These are phyloP conservation scores for Sclerotinia nivalis DNA, from an alignment of 2,329 filamentous ascomycete species.

Conservation along the genomic window DNA sequence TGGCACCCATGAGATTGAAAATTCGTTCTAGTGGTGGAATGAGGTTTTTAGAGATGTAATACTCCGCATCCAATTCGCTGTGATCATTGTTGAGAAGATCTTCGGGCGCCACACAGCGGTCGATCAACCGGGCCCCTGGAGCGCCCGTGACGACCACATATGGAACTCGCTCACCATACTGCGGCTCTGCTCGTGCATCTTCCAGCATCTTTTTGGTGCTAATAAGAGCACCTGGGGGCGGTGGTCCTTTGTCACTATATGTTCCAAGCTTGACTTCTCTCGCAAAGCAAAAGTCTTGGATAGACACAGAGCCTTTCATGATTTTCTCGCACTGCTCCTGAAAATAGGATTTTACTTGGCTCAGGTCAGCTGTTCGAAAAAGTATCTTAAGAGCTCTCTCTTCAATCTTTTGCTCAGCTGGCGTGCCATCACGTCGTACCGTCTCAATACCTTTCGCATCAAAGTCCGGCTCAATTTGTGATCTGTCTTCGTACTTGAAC, in stretches of 20 bases:
- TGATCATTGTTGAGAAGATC: slow-evolving; percentile 74
- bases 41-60: slow-evolving; percentile 95
- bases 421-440: slow-evolving; percentile 89
- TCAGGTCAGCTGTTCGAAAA: slow-evolving; percentile 87
- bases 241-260: slow-evolving; percentile 77
- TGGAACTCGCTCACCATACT: slow-evolving; percentile 92
- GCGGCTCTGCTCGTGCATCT: slow-evolving; percentile 83
- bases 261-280: slow-evolving; percentile 87
- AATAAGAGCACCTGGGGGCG: slow-evolving; percentile 85
- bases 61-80: slow-evolving; percentile 84
- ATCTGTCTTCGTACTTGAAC: slow-evolving; percentile 85
- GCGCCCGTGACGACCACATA: slow-evolving; percentile 91
- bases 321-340: slow-evolving; percentile 89
- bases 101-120: slow-evolving; percentile 88
- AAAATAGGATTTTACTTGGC: slow-evolving; percentile 86
- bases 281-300: slow-evolving; percentile 96
- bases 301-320: slow-evolving; percentile 81
- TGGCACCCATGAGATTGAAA: slow-evolving; percentile 93
- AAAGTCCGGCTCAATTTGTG: slow-evolving; percentile 80
- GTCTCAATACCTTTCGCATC: slow-evolving; percentile 99
- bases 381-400: slow-evolving; percentile 86
- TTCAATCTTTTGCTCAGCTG: slow-evolving; percentile 94
- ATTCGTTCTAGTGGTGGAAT: slow-evolving; percentile 95
- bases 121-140: slow-evolving; percentile 80
- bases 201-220: slow-evolving; percentile 82